These are phyloP conservation scores for Diaporthe ilicicola DNA, from an alignment of 2,329 filamentous ascomycete genomes.

Conservation along the genomic window DNA sequence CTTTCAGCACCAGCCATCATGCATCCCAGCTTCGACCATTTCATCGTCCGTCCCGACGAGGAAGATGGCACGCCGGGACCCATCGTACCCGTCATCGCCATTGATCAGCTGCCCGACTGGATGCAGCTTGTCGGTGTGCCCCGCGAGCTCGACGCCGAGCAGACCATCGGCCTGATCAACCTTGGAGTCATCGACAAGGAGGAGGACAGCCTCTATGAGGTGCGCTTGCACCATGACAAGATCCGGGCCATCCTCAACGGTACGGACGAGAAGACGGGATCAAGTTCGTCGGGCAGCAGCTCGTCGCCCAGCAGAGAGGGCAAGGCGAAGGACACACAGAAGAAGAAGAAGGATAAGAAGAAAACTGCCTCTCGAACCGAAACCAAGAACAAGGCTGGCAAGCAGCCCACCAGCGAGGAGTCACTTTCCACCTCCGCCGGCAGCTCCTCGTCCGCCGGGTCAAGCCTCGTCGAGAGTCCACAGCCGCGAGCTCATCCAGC, in stretches of 20 bases:
- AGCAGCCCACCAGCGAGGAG: background rate
- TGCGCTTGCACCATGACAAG: slow-evolving; percentile 36
- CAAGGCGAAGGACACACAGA: background rate
- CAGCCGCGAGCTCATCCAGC: background rate
- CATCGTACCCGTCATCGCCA: slow-evolving; percentile 63
- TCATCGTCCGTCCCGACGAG: slow-evolving; percentile 52
- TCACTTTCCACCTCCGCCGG: background rate
- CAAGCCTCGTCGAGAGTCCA: background rate
- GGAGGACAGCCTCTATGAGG: slow-evolving; percentile 38
- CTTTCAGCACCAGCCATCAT: slow-evolving; percentile 32
- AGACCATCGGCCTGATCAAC: slow-evolving; percentile 50
- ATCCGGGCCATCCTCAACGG: slow-evolving; percentile 10
- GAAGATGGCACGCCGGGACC: slow-evolving; percentile 39
- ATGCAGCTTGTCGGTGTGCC: slow-evolving; percentile 54
- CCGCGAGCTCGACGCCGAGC: slow-evolving; percentile 48
- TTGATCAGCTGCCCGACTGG: slow-evolving; percentile 60
- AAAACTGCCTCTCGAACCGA: background rate
- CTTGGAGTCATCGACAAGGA: slow-evolving; percentile 44
- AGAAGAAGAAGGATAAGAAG: background rate
- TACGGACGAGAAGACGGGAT: slow-evolving; percentile 21
- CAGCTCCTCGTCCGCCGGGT: background rate
- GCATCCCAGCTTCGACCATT: slow-evolving; percentile 46
- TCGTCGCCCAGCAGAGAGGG: background rate
- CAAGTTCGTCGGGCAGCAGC: background rate
- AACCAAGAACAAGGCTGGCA: background rate